Evolutionary conservation across 2,329 filamentous ascomycete species (phyloP), one percentile per base, ranked within the genome.

Genomic region (Leptodontidium sp.): DNA sequence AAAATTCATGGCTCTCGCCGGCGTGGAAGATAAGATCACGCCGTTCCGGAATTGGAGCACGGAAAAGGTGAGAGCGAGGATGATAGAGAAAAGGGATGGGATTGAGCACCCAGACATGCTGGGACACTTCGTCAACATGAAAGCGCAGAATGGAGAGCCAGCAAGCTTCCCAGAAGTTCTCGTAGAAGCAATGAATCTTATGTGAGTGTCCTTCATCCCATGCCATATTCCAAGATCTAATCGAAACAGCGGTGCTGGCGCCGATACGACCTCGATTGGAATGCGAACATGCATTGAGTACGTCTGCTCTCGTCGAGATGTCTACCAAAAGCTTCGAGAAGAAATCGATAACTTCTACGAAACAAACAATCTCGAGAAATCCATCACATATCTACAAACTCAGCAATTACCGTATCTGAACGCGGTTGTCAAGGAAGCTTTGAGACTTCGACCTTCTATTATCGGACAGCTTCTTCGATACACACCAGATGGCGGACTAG

Each of bases 211-310:
- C 14, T 38, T 29, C 4, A 15, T 4, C 15, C 21, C 9, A 3
- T 40, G 1, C 21, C 11, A 32, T 38, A 1, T 4, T 11, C n/a
- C 29, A 11, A 21, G 4, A 14, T 24, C 55, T 58, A 4, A 58
- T 21, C 2, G 4, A 17, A 38, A 40, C 11, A 58, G 55, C n/a
- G 65, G 65, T 32, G 65, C 65, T 55, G 65, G 65, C 26, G 65
- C 65, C 40, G 65, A 67, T 24, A 67, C 65, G 21, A 63, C 58
- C 2, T 62, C 65, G 5, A 67, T 67, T 35, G 65, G 43, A 9
- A 67, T 67, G 29, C 45, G 32, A n/a, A 35, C 29, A 9, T 58
- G 55, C 4, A 15, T 65, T 9, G 53, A 61, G n/a, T 38, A 38
- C 14, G 38, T 65, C 38, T 58, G 49, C 35, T 47, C 32, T 8